Conservation (phyloP, 352 stramenopile genomes). For the Elongisporangium anandrum region DNA sequence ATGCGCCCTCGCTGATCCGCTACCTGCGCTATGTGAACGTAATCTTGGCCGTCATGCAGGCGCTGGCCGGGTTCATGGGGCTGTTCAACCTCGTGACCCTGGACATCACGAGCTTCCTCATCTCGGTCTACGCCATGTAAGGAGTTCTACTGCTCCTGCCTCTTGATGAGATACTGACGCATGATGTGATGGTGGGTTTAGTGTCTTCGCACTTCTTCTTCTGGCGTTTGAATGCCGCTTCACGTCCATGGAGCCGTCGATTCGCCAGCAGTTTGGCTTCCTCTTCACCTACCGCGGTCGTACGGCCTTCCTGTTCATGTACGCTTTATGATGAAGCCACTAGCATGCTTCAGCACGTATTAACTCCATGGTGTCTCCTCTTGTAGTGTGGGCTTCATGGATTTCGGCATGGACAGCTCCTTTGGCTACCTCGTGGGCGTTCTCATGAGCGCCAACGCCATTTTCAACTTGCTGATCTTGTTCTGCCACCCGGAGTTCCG, state of each 20-base stretch:
- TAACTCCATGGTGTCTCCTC: background rate
- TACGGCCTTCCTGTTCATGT: constrained; percentile 83
- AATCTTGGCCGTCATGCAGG: constrained; percentile 71
- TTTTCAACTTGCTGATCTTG: constrained; percentile 77
- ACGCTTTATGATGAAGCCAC: background rate
- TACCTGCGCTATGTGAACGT: constrained; percentile 85
- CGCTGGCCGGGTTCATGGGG: constrained; percentile 75
- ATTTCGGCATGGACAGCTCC: constrained; percentile 80
- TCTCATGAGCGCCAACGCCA: constrained; percentile 74
- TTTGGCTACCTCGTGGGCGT: constrained; percentile 68
- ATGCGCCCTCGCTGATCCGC: constrained; percentile 65
- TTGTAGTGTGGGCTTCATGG: constrained; percentile 77
- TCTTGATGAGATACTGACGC: constrained; percentile 4
- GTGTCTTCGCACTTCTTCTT: constrained; percentile 79
- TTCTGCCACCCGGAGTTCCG: constrained; percentile 85
- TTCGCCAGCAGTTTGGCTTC: constrained; percentile 83
- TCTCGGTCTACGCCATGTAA: constrained; percentile 85
- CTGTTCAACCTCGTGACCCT: constrained; percentile 84
- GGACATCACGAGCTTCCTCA: constrained; percentile 85
- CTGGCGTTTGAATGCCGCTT: constrained; percentile 86
- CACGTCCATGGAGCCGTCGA: constrained; percentile 83
- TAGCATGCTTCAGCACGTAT: no score
- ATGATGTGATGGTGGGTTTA: constrained; percentile 12
- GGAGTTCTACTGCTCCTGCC: constrained; percentile 4
- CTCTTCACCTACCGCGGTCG: constrained; percentile 85